Base-by-base conservation (phyloP, 1,284 basidiomycete species). In the Sanghuangporus sanghuang region DNA sequence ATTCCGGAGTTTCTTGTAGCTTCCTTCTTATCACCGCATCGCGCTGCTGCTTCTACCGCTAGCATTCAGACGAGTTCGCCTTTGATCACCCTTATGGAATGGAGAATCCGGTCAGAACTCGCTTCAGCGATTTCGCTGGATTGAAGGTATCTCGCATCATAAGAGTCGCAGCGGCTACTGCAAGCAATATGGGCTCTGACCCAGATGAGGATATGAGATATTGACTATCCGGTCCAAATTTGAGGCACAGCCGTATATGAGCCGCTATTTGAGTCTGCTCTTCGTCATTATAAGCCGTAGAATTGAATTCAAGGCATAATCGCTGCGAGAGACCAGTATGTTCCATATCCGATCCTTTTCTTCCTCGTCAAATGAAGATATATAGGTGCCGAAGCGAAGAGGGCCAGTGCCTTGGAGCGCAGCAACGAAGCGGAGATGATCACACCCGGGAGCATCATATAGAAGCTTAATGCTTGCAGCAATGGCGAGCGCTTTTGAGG, bases 131-230 rank as follows among this genome's bases (percentile, higher is more conserved):
- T 7, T 32, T 1, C 27, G 21, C 21, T 7, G 18, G 38, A 6
- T 54, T 54, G 66, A 62, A 70, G 54, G 21, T 2, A 11, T 52
- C 21, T 8, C 9, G 6, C 7, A 9, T 23, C 49, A 52, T 52
- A 14, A 52, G 12, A 11, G 7, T 7, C 11, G 49, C 49, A 12
- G 54, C 54, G 40, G 54, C 54, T n/a, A 40, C 54, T 18, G 54
- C 54, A 38, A 56, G 54, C 3, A 56, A 8, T 14, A n/a, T n/a
- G n/a, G 54, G 54, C 16, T 56, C 54, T 9, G 54, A 56, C 8
- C 38, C 38, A 1, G 54, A 56, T 8, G 40, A 21, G 1, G 54
- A 32, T n/a, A 27, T 23, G n/a, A 56, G 40, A 18, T 9, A 32
- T n/a, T 56, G 23, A 12, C 12, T 21, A 12, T 56, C 23, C 5